phyloP scores from a whole-genome alignment of 768 basidiomycete species.

The Boletus sp. region DNA sequence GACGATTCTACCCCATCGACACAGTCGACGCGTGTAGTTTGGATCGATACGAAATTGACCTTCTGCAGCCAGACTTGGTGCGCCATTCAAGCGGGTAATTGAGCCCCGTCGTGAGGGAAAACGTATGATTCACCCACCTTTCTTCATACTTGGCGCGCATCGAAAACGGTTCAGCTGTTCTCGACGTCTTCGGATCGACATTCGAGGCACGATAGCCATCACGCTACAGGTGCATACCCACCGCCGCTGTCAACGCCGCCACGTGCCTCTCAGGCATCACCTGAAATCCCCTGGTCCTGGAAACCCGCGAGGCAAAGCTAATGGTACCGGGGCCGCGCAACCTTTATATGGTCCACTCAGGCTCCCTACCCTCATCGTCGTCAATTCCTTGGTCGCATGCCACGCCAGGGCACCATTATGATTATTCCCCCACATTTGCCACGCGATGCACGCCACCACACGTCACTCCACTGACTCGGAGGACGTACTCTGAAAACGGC shows the following conservation, averaged over 20 bases:
- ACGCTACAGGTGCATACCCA: too few relatives aligned
- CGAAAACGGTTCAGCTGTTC: too few relatives aligned
- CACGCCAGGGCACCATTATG: constrained; percentile 21
- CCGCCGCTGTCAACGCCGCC: constrained; percentile 29
- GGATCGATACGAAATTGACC: too few relatives aligned
- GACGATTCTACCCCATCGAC: too few relatives aligned
- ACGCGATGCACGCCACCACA: constrained; percentile 31
- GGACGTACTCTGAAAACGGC: constrained; percentile 32
- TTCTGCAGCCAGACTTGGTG: too few relatives aligned
- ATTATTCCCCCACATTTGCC: constrained; percentile 24
- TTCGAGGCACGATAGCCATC: too few relatives aligned
- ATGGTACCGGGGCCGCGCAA: constrained; percentile 6
- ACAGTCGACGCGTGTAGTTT: too few relatives aligned
- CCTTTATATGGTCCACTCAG: constrained; percentile 22
- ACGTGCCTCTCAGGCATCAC: constrained; percentile 27
- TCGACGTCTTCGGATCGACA: too few relatives aligned
- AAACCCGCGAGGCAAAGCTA: constrained; percentile 20
- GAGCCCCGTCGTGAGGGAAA: too few relatives aligned
- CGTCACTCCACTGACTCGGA: constrained; percentile 29
- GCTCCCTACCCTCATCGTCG: constrained; percentile 34
- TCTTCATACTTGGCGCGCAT: too few relatives aligned
- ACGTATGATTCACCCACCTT: too few relatives aligned
- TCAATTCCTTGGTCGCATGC: constrained; percentile 6
- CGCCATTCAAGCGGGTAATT: too few relatives aligned
- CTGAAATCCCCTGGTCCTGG: constrained; percentile 20